phyloP scores from a whole-genome alignment of 768 basidiomycete genomes.

The Amanita molliuscula region DNA sequence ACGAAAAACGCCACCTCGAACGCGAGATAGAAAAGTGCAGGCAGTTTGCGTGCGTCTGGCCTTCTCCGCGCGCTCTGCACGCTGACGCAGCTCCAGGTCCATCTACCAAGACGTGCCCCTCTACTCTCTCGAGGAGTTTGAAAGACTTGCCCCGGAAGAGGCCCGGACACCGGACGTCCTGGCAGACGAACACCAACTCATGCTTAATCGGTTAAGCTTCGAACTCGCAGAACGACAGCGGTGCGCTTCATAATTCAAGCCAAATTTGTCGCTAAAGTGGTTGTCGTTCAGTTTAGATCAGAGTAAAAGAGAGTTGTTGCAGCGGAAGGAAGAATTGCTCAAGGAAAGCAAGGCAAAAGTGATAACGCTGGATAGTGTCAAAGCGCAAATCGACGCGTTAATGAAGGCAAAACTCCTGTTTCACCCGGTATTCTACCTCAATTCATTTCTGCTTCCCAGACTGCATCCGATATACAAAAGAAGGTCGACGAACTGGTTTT shows the following conservation, averaged over 20 bases:
- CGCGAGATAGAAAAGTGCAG: slow-evolving; percentile 89
- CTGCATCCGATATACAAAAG: slow-evolving; percentile 63
- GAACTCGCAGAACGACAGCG: slow-evolving; percentile 84
- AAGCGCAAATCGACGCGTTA: slow-evolving; percentile 64
- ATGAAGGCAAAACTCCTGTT: slow-evolving; percentile 45
- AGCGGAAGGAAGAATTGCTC: slow-evolving; percentile 69
- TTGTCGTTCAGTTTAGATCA: slow-evolving; percentile 48
- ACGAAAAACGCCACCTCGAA: slow-evolving; percentile 84
- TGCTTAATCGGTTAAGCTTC: slow-evolving; percentile 81
- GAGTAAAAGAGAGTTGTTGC: slow-evolving; percentile 53
- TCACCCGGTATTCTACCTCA: not conserved
- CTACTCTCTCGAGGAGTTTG: slow-evolving; percentile 60
- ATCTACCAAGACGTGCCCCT: slow-evolving; percentile 83
- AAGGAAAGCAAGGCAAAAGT: slow-evolving; percentile 72
- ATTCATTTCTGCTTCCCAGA: slow-evolving; percentile 25
- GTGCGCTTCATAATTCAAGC: slow-evolving; percentile 27
- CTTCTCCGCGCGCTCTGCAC: not conserved
- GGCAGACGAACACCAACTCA: slow-evolving; percentile 68
- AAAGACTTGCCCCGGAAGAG: slow-evolving; percentile 56
- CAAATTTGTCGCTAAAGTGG: slow-evolving; percentile 3
- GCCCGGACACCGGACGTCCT: slow-evolving; percentile 51
- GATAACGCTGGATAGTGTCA: slow-evolving; percentile 66
- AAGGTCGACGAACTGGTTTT: slow-evolving; percentile 62
- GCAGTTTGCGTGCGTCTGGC: slow-evolving; percentile 69
- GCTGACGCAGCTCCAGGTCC: slow-evolving; percentile 36